Conservation (phyloP, 2,329 filamentous ascomycete genomes). For the Akanthomyces dipterigenus region DNA sequence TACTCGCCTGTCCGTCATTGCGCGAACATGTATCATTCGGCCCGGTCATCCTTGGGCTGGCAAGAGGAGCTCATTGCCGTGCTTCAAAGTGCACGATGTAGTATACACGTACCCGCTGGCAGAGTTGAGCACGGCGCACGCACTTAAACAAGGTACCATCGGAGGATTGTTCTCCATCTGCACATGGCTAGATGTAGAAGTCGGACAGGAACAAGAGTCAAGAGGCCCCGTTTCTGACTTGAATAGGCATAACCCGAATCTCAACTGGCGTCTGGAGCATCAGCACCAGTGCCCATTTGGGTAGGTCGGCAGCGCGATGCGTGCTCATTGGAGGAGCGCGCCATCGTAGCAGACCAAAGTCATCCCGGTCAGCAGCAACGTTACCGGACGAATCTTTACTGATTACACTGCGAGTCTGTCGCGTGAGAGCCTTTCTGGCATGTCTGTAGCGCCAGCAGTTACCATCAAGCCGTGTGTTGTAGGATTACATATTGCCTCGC, state of each 20-base stretch:
- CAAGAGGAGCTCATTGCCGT: not conserved
- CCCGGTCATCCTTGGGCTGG: not conserved
- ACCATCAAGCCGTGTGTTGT: not conserved
- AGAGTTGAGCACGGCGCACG: not conserved
- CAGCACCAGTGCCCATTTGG: slow-evolving; percentile 3
- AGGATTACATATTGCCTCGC: not conserved
- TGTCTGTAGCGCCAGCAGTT: not conserved
- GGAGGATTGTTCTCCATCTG: not conserved
- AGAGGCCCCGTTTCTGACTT: not conserved
- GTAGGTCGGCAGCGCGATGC: slow-evolving; percentile 36
- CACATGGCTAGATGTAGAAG: not conserved
- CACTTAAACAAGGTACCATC: not conserved
- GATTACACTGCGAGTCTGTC: not conserved
- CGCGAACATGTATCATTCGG: not conserved
- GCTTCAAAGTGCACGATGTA: not conserved
- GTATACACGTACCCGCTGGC: not conserved
- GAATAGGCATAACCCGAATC: not conserved
- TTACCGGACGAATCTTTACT: not conserved
- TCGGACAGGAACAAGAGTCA: not conserved
- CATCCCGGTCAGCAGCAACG: slow-evolving; percentile 8
- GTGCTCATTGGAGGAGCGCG: slow-evolving; percentile 1
- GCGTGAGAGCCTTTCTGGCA: not conserved
- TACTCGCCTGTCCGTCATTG: not conserved
- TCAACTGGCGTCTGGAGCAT: not conserved
- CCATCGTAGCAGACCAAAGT: not conserved